Evolutionary conservation across 352 stramenopile species (phyloP), one percentile per base, ranked within the genome.

Genomic region (Pythium oligandrum): DNA sequence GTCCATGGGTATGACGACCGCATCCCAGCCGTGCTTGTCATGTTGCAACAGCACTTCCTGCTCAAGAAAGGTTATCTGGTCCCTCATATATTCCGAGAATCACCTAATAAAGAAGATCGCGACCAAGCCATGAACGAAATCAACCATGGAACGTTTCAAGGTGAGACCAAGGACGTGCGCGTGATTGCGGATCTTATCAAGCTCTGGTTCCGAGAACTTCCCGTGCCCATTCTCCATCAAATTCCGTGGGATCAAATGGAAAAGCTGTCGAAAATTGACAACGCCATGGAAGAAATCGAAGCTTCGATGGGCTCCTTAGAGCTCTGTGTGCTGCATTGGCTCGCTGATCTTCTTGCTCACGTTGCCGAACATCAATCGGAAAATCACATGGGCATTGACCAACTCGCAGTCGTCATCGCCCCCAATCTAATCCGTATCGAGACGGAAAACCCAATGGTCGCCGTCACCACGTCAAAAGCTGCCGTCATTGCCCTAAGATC

Each of bases 331-430:
- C 53, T 96, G 10, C 49, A 88, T 4, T 96, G 88, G 88, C 71
- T 96, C 48, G 78, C 87, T 2, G 86, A 96, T 48, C 53, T 96
- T 30, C 64, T 96, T 30, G 72, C 75, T 2, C 64, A 66, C 40
- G 85, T 96, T 34, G 83, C 83, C 34, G 65, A 73, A 53, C 84
- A 76, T 60, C 68, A 95, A 68, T 30, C 64, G 6, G 51, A 73
- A 39, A 96, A 96, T 59, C 82, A 92, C 65, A 96, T 96, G 86
- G 83, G 84, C n/a, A 71, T 91, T 17, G 85, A 94, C 51, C 88
- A 96, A 53, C 73, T 96, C 40, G 84, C 86, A 30, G 95, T 96
- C 59, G 73, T 95, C 52, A 90, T 96, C 51, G 78, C 81, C 26
- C 88, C 88, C 10, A 96, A 96, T 55, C 76, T 96, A 51, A 85